Conservation (phyloP, 345 rosid genomes). For the Sapria himalayana region DNA sequence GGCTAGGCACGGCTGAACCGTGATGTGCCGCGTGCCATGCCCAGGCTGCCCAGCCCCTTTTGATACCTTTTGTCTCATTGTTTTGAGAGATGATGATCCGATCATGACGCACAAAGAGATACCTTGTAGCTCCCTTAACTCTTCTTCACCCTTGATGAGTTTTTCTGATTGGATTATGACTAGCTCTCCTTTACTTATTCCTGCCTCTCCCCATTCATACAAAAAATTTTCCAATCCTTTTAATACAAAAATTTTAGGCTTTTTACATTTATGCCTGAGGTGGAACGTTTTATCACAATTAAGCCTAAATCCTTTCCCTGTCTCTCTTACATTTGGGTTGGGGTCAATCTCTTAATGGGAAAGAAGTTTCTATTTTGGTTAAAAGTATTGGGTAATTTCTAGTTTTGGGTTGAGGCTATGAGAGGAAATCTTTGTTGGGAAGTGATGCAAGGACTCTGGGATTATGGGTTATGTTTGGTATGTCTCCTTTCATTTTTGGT, state of each 20-base stretch:
- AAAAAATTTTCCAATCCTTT: neutral
- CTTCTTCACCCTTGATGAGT: neutral
- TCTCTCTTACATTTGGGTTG: neutral
- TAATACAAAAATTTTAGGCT: neutral
- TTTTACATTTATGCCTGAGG: neutral
- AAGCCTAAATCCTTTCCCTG: neutral
- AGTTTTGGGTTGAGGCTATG: neutral
- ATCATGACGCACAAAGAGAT: neutral
- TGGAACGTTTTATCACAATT: neutral
- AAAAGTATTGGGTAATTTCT: neutral
- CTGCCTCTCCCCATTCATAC: neutral
- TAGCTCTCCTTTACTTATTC: neutral
- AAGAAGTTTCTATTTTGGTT: neutral
- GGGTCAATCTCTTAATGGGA: neutral
- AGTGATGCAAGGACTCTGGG: too few species aligned
- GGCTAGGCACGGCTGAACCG: too few species aligned
- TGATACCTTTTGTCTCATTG: too few species aligned
- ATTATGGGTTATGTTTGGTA: too few species aligned
- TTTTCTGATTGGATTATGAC: neutral
- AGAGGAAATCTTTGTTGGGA: neutral
- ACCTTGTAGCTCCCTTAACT: neutral
- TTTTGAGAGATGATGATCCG: neutral
- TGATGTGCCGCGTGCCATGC: too few species aligned
- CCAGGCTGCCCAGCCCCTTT: too few species aligned
- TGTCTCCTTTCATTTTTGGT: too few species aligned